phyloP scores from a whole-genome alignment of 805 yeast genomes.

The Ogataea salicorniae region DNA sequence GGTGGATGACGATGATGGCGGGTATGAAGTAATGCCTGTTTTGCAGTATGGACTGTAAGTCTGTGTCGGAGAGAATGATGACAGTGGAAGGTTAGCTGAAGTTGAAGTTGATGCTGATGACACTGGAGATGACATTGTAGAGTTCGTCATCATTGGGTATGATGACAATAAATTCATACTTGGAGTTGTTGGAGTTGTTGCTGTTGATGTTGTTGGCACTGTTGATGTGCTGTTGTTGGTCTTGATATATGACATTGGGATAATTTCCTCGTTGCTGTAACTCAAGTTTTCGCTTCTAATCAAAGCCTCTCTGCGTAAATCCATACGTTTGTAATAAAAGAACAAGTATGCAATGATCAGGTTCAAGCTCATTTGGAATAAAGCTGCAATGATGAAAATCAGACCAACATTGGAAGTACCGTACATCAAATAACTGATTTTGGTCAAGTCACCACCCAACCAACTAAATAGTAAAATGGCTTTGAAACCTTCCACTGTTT shows the following conservation, averaged over 20 bases:
- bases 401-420: conserved; percentile 68
- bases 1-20: neutral
- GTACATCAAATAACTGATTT: conserved; percentile 65
- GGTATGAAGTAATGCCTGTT: neutral
- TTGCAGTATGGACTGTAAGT: too few species aligned
- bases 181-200: conserved; percentile 2
- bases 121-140: neutral
- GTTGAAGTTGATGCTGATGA: neutral
- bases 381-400: conserved; percentile 63
- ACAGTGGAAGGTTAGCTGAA: neutral
- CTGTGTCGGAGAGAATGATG: too few species aligned
- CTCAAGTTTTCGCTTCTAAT: conserved; percentile 7
- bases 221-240: neutral
- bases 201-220: conserved; percentile 3
- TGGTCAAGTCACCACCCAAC: conserved; percentile 84
- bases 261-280: neutral
- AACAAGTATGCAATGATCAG: conserved; percentile 69
- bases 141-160: neutral
- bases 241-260: conserved; percentile 4
- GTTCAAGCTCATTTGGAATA: conserved; percentile 75
- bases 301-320: too few species aligned
- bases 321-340: conserved; percentile 45
- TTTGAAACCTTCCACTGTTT: conserved; percentile 75
- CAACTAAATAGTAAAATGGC: conserved; percentile 71
- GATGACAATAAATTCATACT: neutral